Conservation (phyloP, 306 rosid species). For the Rosa chinensis region DNA sequence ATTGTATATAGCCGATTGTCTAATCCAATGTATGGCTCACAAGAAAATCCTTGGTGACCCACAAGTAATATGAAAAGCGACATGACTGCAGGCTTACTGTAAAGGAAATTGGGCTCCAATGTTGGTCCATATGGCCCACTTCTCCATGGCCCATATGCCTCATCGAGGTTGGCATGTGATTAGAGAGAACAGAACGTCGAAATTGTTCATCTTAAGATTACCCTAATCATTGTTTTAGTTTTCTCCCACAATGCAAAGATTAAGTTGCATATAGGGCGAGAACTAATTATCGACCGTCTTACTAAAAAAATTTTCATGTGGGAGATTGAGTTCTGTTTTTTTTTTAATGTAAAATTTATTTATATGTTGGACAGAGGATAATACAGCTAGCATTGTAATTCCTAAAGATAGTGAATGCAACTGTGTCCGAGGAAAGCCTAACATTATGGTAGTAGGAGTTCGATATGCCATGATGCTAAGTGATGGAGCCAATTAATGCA, state of each 20-base stretch:
- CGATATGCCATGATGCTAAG: slow-evolving; percentile 25
- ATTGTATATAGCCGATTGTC: not conserved
- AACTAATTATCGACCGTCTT: too few species aligned
- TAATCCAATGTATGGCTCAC: not conserved
- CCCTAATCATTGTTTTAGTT: too few species aligned
- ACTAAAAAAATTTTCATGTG: too few species aligned
- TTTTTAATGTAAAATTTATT: too few species aligned
- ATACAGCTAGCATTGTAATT: not conserved
- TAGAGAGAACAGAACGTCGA: too few species aligned
- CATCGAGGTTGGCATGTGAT: not conserved
- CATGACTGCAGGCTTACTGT: not conserved
- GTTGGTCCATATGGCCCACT: not conserved
- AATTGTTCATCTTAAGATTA: too few species aligned
- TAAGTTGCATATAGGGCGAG: too few species aligned
- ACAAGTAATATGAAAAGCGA: not conserved
- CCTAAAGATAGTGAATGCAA: slow-evolving; percentile 27
- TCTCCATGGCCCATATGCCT: not conserved
- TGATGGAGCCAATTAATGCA: slow-evolving; percentile 10
- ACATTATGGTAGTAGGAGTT: slow-evolving; percentile 31
- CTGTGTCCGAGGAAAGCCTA: slow-evolving; percentile 39
- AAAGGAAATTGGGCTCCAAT: not conserved
- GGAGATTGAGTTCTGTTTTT: too few species aligned
- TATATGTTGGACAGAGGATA: not conserved
- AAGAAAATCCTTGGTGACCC: not conserved
- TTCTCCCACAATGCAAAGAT: too few species aligned